Evolutionary conservation across 208 protist genomes (phyloP), one percentile per base, ranked within the genome.

Genomic region (Trypanosoma mega): DNA sequence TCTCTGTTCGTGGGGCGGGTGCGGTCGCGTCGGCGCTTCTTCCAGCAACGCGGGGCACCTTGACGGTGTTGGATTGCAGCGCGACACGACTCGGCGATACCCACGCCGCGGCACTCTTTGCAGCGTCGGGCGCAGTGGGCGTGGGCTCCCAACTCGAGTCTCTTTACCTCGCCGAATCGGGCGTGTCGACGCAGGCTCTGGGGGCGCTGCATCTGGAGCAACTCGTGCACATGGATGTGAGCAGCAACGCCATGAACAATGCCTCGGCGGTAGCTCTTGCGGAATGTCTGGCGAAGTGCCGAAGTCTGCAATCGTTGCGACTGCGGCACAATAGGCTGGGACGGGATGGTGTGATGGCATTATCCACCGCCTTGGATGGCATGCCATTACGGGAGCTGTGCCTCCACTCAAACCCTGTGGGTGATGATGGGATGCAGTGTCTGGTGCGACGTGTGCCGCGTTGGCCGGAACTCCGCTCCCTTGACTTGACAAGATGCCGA

Each of bases 401-500:
- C 8, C 56, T 93, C 50, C 82, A 80, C 29, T 70, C 80, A 5
- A 93, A 93, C 54, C 74, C 68, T 9, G 39, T 87, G 16, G 58
- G 58, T 2, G 82, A 90, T 58, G 82, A 80, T 14, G 82, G 82
- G 0, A 53, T 83, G 3, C 27, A 27, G 0, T 58, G 45, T 9
- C 18, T 90, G 29, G 33, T 76, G 9, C 48, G 50, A 51, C 64
- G 80, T 21, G 72, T 61, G 23, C 51, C 48, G 54, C 65, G 51
- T 49, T 93, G 86, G 82, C 66, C 76, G 7, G 58, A 60, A 11
- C 65, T 93, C 65, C 52, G 65, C 16, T 56, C 63, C 34, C 63
- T 93, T 18, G 80, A 93, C 44, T 37, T 90, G 16, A 83, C 86
- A 2, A 80, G 86, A 14, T 93, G 86, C 58, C 75, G 81, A n/a